A percentile compares a stretch with the other conserved stretches of the same genome.
Evolutionary conservation across 805 yeast species (phyloP).

Genomic region (Lachancea nothofagi): DNA sequence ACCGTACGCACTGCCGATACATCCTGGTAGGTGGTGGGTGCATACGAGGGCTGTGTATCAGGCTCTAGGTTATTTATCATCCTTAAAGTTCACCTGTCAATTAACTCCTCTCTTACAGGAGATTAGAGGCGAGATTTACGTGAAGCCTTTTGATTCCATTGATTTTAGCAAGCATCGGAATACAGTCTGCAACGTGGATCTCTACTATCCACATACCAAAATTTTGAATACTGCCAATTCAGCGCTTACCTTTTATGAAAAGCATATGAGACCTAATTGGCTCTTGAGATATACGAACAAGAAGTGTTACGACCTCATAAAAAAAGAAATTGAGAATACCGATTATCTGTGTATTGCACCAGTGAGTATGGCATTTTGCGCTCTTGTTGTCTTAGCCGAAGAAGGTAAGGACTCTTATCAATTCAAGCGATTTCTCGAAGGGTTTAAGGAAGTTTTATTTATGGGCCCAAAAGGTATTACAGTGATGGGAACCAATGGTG

Average conservation of each 20-base stretch:
- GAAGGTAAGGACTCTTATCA: conserved; percentile 64
- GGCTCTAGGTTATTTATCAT: conserved; percentile 76
- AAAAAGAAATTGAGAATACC: conserved; percentile 74
- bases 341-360: conserved; percentile 88
- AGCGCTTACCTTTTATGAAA: conserved; percentile 58
- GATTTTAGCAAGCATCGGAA: conserved; percentile 70
- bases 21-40: conserved; percentile 99
- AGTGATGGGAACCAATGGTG: conserved; percentile 95
- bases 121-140: conserved; percentile 77
- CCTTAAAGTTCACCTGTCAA: conserved; percentile 49
- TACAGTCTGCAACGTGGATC: conserved; percentile 83
- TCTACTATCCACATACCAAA: conserved; percentile 86
- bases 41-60: conserved; percentile 90
- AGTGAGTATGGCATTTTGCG: conserved; percentile 78
- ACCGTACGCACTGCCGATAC: conserved; percentile 77
- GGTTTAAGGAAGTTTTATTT: conserved; percentile 73
- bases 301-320: conserved; percentile 54
- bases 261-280: conserved; percentile 72
- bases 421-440: conserved; percentile 48
- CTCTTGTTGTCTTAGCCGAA: conserved; percentile 61
- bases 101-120: conserved; percentile 58
- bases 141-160: conserved; percentile 55
- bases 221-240: conserved; percentile 59
- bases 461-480: conserved; percentile 89
- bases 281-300: conserved; percentile 46